Evolutionary conservation across 1,139 yeast species (phyloP).

Genomic region (Scheffersomyces segobiensis): DNA sequence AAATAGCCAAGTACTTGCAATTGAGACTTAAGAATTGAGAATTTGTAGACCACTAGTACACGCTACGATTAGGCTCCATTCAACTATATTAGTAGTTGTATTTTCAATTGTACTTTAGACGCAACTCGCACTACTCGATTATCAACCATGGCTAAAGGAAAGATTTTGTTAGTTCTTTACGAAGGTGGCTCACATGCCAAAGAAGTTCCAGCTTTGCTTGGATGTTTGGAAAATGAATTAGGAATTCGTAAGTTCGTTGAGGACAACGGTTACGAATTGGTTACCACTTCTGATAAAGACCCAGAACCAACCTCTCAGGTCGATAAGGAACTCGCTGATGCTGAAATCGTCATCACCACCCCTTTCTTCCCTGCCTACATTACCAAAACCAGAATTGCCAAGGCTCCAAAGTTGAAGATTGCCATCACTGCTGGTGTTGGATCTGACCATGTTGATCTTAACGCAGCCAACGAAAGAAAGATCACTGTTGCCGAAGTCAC

Average conservation of each 20-base stretch:
- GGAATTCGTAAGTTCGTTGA: conserved; percentile 70
- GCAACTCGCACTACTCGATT: background rate
- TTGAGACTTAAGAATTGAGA: background rate
- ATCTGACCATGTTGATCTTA: conserved; percentile 76
- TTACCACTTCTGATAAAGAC: conserved; percentile 70
- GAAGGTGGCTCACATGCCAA: conserved; percentile 57
- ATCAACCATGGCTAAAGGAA: conserved; percentile 25
- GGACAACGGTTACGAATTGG: conserved; percentile 64
- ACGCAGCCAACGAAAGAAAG: conserved; percentile 64
- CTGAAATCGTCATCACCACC: conserved; percentile 77
- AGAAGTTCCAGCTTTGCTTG: conserved; percentile 62
- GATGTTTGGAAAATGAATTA: conserved; percentile 74
- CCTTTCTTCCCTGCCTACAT: conserved; percentile 86
- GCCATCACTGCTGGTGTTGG: conserved; percentile 86
- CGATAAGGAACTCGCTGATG: conserved; percentile 66
- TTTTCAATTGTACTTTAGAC: conserved; percentile 1
- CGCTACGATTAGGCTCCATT: background rate
- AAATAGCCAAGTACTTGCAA: background rate
- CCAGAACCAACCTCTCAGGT: conserved; percentile 56
- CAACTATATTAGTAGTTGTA: background rate
- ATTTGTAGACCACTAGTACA: background rate
- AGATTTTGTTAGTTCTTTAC: conserved; percentile 59
- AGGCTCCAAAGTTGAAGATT: conserved; percentile 73
- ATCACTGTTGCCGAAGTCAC: conserved; percentile 79
- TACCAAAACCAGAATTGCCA: conserved; percentile 61